Evolutionary conservation across 345 rosid species (phyloP).

Genomic region (Sonneratia alba): DNA sequence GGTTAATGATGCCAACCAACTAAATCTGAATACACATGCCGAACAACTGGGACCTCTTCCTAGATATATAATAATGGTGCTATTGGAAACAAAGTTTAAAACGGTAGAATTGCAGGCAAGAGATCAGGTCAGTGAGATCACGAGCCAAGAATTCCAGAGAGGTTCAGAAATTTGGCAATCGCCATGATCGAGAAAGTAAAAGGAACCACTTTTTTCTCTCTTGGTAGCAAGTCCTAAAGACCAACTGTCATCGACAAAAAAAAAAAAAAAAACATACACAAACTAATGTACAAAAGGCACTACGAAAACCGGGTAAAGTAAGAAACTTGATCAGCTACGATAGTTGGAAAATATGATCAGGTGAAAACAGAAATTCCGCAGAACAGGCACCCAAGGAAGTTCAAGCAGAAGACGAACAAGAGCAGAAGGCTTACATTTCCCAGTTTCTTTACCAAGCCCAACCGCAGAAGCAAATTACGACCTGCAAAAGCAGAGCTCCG

Average conservation of each 20-base stretch:
- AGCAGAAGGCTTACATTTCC: background rate
- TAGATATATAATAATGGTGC: background rate
- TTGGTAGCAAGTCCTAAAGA: background rate
- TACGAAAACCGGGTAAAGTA: background rate
- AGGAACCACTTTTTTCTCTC: background rate
- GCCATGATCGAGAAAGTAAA: background rate
- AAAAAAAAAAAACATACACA: background rate
- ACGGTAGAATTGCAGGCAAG: background rate
- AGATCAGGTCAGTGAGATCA: background rate
- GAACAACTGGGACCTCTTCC: background rate
- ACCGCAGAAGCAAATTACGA: background rate
- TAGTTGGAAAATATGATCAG: background rate
- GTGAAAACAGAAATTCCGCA: background rate
- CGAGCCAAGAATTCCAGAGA: background rate
- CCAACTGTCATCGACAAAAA: background rate
- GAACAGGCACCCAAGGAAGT: background rate
- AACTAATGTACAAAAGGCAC: background rate
- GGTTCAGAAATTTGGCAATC: background rate
- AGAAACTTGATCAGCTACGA: background rate
- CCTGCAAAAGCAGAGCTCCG: background rate
- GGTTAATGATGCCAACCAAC: background rate
- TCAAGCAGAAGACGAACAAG: conserved; percentile 2
- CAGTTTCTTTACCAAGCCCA: background rate
- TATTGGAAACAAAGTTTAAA: background rate
- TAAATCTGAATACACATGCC: background rate